Conservation (phyloP, 2,329 filamentous ascomycete species). For the Triangularia verruculosa region DNA sequence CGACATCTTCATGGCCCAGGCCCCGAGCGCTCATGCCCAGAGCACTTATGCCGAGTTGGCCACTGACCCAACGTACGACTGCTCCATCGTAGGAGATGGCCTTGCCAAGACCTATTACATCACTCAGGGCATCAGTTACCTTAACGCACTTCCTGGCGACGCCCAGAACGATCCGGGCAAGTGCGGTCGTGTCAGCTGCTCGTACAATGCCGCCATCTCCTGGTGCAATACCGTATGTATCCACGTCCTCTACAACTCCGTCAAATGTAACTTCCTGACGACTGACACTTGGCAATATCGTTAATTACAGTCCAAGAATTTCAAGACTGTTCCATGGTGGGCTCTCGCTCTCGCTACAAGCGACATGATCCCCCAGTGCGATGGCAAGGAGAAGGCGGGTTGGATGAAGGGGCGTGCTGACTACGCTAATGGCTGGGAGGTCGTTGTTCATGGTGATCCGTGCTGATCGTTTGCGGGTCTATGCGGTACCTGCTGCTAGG, state of each 20-base stretch:
- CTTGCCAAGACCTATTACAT: background rate
- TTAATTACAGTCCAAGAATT: background rate
- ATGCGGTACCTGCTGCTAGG: too few relatives aligned
- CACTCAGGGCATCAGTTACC: background rate
- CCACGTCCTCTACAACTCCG: background rate
- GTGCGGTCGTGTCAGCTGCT: constrained; percentile 27
- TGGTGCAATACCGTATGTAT: constrained; percentile 28
- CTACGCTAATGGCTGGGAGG: background rate
- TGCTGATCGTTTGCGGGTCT: background rate
- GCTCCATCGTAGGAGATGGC: background rate
- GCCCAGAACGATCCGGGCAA: constrained; percentile 18
- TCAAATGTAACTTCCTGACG: background rate
- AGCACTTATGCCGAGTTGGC: too few relatives aligned
- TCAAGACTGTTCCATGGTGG: background rate
- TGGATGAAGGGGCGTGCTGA: background rate
- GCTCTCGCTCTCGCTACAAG: background rate
- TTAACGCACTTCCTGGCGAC: background rate
- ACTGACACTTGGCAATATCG: background rate
- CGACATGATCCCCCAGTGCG: background rate
- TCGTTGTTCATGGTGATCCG: background rate
- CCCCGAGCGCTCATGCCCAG: too few relatives aligned
- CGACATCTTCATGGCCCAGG: background rate
- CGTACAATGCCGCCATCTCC: constrained; percentile 19
- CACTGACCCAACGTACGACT: background rate
- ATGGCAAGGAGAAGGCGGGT: background rate